Evolutionary conservation across 805 yeast genomes (phyloP).

Genomic region (Candida stauntonica): DNA sequence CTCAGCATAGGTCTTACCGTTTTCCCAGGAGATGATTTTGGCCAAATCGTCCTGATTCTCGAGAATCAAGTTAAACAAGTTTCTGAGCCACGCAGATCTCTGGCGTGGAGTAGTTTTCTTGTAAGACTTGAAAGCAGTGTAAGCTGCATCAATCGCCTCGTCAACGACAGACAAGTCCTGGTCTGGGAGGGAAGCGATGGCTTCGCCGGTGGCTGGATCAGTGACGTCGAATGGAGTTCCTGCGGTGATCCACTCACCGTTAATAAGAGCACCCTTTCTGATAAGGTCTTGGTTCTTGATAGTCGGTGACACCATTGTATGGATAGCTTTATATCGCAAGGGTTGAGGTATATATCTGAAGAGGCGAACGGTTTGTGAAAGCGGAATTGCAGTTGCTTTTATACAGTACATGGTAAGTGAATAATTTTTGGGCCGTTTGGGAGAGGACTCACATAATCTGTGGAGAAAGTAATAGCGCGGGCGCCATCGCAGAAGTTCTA

Average conservation of each 20-base stretch:
- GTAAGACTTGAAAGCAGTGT: conserved; percentile 40
- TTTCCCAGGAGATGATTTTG: conserved; percentile 52
- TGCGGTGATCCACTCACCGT: conserved; percentile 67
- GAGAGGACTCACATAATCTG: neutral
- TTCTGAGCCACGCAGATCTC: conserved; percentile 48
- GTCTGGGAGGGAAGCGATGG: conserved; percentile 56
- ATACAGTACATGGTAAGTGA: neutral
- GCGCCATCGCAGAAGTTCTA: neutral
- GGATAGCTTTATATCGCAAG: neutral
- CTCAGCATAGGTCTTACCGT: conserved; percentile 53
- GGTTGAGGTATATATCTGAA: too few species aligned
- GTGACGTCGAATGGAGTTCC: conserved; percentile 53
- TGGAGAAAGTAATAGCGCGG: conserved; percentile 1
- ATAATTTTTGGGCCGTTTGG: neutral
- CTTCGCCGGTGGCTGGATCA: conserved; percentile 71
- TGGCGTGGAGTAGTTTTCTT: conserved; percentile 46
- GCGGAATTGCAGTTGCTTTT: neutral
- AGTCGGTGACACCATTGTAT: conserved; percentile 12
- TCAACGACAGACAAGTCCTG: conserved; percentile 58
- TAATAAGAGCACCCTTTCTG: conserved; percentile 56
- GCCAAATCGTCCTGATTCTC: conserved; percentile 57
- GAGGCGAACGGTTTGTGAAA: too few species aligned
- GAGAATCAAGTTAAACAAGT: conserved; percentile 44
- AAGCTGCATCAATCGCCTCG: conserved; percentile 47
- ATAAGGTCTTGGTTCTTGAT: conserved; percentile 43